A percentile compares a stretch with the other conserved stretches of the same genome.
Conservation (phyloP, 805 yeast genomes). For the Saccharomycopsis schoenii region DNA sequence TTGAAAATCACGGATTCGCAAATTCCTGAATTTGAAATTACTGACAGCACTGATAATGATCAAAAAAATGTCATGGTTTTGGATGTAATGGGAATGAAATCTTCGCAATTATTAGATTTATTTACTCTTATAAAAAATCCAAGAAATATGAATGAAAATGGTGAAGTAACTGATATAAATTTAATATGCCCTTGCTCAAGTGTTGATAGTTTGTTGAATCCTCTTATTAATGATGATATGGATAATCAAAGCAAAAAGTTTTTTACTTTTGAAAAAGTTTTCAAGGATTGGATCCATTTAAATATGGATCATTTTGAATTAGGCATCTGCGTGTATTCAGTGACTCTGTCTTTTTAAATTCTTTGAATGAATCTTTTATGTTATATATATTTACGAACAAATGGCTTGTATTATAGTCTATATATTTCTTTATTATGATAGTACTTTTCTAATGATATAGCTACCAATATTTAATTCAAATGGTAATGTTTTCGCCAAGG, state of each 20-base stretch:
- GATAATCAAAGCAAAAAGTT: slow-evolving; percentile 2
- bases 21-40: slow-evolving; percentile 17
- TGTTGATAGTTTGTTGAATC: slow-evolving; percentile 6
- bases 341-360: slow-evolving; percentile 20
- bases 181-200: slow-evolving; percentile 22
- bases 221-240: slow-evolving; percentile 13
- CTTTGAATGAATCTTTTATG: slow-evolving; percentile 12
- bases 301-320: slow-evolving; percentile 71
- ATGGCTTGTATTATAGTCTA: not conserved
- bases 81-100: slow-evolving; percentile 40
- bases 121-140: not conserved
- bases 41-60: slow-evolving; percentile 8
- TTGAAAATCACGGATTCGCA: not conserved
- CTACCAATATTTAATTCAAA: slow-evolving; percentile 31
- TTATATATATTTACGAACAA: not conserved
- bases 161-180: slow-evolving; percentile 2
- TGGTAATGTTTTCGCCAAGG: not conserved
- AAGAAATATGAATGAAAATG: not conserved
- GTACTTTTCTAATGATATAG: slow-evolving; percentile 17
- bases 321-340: slow-evolving; percentile 9
- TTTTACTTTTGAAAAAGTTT: slow-evolving; percentile 21
- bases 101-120: not conserved
- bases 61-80: slow-evolving; percentile 24
- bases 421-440: not conserved
- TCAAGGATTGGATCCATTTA: slow-evolving; percentile 39